These are phyloP conservation scores for Aspergillus bertholletiae DNA, from an alignment of 495 filamentous ascomycete species.

Conservation along the genomic window DNA sequence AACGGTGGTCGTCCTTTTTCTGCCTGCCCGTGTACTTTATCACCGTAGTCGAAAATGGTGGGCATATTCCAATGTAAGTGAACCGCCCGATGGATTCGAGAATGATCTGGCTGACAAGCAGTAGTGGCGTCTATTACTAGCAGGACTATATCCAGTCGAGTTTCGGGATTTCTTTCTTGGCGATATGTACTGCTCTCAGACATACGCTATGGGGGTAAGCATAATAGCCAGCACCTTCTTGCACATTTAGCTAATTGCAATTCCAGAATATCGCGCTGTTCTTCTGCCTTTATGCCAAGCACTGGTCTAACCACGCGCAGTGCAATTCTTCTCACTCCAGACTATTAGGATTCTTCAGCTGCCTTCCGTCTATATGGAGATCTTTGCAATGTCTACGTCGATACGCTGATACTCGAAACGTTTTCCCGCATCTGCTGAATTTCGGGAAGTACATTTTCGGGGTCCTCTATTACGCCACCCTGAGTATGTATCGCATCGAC, in stretches of 20 bases:
- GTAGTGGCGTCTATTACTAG: constrained; percentile 78
- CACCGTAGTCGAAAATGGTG: constrained; percentile 78
- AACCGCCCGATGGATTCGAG: not conserved
- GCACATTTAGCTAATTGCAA: constrained; percentile 18
- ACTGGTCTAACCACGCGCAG: constrained; percentile 64
- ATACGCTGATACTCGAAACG: constrained; percentile 79
- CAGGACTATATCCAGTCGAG: constrained; percentile 88
- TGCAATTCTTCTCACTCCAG: constrained; percentile 88
- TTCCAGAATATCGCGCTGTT: constrained; percentile 81
- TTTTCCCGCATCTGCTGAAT: constrained; percentile 91
- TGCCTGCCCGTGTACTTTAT: constrained; percentile 72
- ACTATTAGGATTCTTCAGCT: constrained; percentile 80
- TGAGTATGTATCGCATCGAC: constrained; percentile 81
- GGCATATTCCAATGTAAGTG: constrained; percentile 75
- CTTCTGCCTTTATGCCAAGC: constrained; percentile 82
- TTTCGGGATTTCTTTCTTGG: constrained; percentile 97
- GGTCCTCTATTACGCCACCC: constrained; percentile 69
- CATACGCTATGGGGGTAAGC: constrained; percentile 83
- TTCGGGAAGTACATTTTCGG: constrained; percentile 87
- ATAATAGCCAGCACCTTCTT: not conserved
- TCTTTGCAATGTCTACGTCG: constrained; percentile 86
- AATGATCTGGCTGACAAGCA: constrained; percentile 16
- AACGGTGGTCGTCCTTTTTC: constrained; percentile 62
- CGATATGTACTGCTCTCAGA: constrained; percentile 94
- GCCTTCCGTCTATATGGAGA: constrained; percentile 82